These are phyloP conservation scores for Fusarium nematophilum DNA, from an alignment of 2,329 filamentous ascomycete genomes.

Conservation along the genomic window DNA sequence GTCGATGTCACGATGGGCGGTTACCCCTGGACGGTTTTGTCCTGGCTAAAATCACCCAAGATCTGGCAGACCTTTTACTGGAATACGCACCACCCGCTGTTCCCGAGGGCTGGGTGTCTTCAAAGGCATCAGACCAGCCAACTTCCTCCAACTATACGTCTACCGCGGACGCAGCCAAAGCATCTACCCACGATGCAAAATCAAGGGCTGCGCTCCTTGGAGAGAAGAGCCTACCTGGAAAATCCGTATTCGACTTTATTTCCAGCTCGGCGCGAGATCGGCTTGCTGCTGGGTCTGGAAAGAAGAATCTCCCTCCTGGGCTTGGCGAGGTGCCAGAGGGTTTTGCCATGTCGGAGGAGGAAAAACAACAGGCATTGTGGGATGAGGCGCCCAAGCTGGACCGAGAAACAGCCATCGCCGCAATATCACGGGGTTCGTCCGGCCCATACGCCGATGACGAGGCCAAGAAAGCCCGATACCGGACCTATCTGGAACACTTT, in stretches of 20 bases:
- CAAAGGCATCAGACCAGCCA: conserved; percentile 52
- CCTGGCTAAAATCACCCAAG: conserved; percentile 66
- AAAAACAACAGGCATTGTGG: conserved; percentile 68
- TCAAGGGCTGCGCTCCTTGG: conserved; percentile 83
- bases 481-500: conserved; percentile 81
- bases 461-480: conserved; percentile 82
- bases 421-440: conserved; percentile 72
- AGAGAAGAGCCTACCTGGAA: conserved; percentile 81
- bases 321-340: conserved; percentile 78
- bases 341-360: conserved; percentile 71
- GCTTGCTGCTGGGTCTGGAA: conserved; percentile 81
- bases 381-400: conserved; percentile 73
- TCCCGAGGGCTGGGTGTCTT: conserved; percentile 79
- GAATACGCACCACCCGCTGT: conserved; percentile 74
- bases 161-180: conserved; percentile 80
- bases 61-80: conserved; percentile 45
- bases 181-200: conserved; percentile 79
- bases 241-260: conserved; percentile 96
- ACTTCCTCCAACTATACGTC: conserved; percentile 64
- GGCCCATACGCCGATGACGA: conserved; percentile 87
- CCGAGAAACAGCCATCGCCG: conserved; percentile 74
- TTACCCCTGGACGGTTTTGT: conserved; percentile 84
- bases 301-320: conserved; percentile 79
- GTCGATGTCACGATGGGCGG: conserved; percentile 85
- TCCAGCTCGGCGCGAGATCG: conserved; percentile 81